Conservation (phyloP, 768 basidiomycete genomes). For the Leccinum sublutescens region DNA sequence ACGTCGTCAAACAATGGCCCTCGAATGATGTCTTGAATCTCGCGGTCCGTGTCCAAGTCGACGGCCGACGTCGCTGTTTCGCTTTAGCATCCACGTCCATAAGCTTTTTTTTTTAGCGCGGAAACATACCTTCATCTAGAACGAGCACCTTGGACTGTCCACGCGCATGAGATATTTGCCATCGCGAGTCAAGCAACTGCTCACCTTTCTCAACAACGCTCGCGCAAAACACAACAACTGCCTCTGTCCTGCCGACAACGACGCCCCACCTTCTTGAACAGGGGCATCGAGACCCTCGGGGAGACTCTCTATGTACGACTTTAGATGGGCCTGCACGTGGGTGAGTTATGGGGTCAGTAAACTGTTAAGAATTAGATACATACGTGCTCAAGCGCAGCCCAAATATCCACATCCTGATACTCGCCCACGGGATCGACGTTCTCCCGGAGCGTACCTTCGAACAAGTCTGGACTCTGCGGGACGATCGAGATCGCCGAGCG, state of each 20-base stretch:
- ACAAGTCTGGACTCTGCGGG: conserved; percentile 73
- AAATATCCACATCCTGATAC: conserved; percentile 78
- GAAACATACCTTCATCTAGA: conserved; percentile 76
- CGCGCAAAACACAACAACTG: conserved; percentile 89
- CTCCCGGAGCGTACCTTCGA: conserved; percentile 73
- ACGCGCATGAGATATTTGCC: neutral
- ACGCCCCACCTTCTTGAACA: conserved; percentile 76
- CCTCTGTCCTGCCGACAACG: conserved; percentile 80
- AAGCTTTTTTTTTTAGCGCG: neutral
- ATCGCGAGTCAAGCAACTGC: neutral
- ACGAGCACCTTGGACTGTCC: conserved; percentile 79
- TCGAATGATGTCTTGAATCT: conserved; percentile 84
- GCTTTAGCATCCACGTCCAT: neutral
- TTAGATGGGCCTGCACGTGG: conserved; percentile 54
- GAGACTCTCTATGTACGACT: conserved; percentile 63
- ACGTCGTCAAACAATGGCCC: conserved; percentile 74
- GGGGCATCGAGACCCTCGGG: conserved; percentile 69
- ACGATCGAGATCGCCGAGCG: conserved; percentile 83
- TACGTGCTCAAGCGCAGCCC: conserved; percentile 78
- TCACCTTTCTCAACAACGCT: conserved; percentile 73
- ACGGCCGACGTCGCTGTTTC: conserved; percentile 79
- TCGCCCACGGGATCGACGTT: conserved; percentile 87
- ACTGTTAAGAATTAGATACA: neutral
- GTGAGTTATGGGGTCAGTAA: neutral
- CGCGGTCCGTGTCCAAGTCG: conserved; percentile 85